A percentile compares a stretch with the other conserved stretches of the same genome.
These are phyloP conservation scores for Puccinia triticina DNA, from an alignment of 1,284 basidiomycete species.

Conservation along the genomic window DNA sequence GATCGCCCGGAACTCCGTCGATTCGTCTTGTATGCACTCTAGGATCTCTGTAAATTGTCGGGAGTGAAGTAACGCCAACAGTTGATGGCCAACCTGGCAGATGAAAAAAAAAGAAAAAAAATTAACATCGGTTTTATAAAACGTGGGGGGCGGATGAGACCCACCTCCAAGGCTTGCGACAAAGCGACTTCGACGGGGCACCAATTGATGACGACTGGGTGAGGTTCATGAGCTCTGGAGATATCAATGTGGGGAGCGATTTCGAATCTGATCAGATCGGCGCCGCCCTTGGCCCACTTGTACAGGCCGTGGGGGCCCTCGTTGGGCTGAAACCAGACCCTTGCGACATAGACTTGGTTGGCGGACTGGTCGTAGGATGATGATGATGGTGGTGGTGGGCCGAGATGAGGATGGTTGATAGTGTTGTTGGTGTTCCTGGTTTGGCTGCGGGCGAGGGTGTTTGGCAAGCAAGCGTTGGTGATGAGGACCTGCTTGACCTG, in stretches of 20 bases:
- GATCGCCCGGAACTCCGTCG: slow-evolving; percentile 27
- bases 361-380: not conserved
- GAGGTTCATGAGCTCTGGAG: not conserved
- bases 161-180: slow-evolving; percentile 48
- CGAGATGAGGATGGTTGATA: not conserved
- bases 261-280: slow-evolving; percentile 45
- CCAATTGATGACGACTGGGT: slow-evolving; percentile 40
- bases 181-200: slow-evolving; percentile 44
- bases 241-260: not conserved
- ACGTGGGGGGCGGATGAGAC: no score
- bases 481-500: slow-evolving; percentile 22
- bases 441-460: not conserved
- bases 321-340: slow-evolving; percentile 40
- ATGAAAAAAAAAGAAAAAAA: no score
- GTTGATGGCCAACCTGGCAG: slow-evolving; percentile 44
- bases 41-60: slow-evolving; percentile 37
- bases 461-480: not conserved
- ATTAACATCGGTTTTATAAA: no score
- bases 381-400: no score
- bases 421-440: not conserved
- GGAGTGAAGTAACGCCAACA: slow-evolving; percentile 45
- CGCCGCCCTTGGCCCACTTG: slow-evolving; percentile 42
- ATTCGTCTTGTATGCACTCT: not conserved
- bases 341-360: slow-evolving; percentile 39
- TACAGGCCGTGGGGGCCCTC: slow-evolving; percentile 35